Conservation (phyloP, 176 grass and related monocot genomes). For the Musa troglodytarum region DNA sequence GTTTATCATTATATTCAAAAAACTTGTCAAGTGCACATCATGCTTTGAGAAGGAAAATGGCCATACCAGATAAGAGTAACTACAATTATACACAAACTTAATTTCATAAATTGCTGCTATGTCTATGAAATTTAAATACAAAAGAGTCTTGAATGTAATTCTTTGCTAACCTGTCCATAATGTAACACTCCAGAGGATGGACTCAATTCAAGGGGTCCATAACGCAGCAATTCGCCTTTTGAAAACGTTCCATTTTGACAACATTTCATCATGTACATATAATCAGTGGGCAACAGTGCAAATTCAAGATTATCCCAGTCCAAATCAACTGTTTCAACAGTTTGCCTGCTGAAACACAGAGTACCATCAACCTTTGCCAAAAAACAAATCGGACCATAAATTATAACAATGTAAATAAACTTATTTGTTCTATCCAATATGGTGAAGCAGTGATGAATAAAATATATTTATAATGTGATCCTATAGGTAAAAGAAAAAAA, state of each 20-base stretch:
- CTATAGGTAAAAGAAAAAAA: not conserved
- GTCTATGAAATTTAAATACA: not conserved
- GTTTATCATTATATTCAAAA: too few species aligned
- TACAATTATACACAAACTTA: not conserved
- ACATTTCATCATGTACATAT: conserved; percentile 62
- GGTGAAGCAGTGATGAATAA: not conserved
- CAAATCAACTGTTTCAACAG: conserved; percentile 42
- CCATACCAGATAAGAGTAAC: not conserved
- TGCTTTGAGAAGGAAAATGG: too few species aligned
- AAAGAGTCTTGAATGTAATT: conserved; percentile 14
- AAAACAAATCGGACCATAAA: not conserved
- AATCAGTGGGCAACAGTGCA: conserved; percentile 56
- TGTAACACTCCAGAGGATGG: conserved; percentile 84
- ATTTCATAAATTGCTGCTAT: not conserved
- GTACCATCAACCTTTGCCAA: conserved; percentile 13
- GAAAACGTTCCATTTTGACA: conserved; percentile 50
- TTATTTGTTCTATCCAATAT: too few species aligned
- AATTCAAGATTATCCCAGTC: conserved; percentile 75
- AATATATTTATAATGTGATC: not conserved
- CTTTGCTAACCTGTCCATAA: conserved; percentile 74
- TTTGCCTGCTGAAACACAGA: conserved; percentile 30
- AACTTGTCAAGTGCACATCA: too few species aligned
- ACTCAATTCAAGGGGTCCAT: conserved; percentile 60
- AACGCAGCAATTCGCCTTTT: conserved; percentile 53
- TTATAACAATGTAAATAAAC: conserved; percentile 5